Conservation (phyloP, 495 filamentous ascomycete genomes). For the Daldinia grandis region DNA sequence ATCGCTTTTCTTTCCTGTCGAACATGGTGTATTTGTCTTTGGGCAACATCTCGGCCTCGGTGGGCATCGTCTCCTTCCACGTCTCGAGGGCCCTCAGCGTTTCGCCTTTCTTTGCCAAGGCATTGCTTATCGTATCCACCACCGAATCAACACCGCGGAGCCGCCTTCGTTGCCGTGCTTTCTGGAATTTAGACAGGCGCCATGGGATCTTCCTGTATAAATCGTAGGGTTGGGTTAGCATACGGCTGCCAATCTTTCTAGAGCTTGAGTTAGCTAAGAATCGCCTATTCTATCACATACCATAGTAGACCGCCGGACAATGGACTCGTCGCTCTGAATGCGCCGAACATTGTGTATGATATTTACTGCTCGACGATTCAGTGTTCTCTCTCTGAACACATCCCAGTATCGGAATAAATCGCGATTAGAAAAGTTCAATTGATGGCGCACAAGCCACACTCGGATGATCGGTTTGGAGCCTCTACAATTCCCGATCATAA, state of each 20-base stretch:
- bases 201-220: slow-evolving; percentile 91
- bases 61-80: slow-evolving; percentile 96
- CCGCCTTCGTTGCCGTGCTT: slow-evolving; percentile 86
- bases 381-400: slow-evolving; percentile 5
- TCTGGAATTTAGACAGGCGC: slow-evolving; percentile 90
- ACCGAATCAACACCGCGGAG: slow-evolving; percentile 85
- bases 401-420: not conserved
- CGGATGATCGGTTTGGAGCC: not conserved
- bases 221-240: slow-evolving; percentile 24
- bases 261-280: not conserved
- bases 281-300: slow-evolving; percentile 55
- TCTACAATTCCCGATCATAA: not conserved
- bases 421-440: slow-evolving; percentile 33
- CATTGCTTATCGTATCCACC: slow-evolving; percentile 76
- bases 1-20: slow-evolving; percentile 92
- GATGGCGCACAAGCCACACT: slow-evolving; percentile 27
- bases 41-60: slow-evolving; percentile 93
- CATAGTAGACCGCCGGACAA: slow-evolving; percentile 85
- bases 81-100: slow-evolving; percentile 76
- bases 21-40: slow-evolving; percentile 99
- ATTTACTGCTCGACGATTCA: slow-evolving; percentile 20
- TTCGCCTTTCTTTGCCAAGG: slow-evolving; percentile 74
- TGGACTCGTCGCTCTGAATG: slow-evolving; percentile 79
- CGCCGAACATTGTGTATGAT: slow-evolving; percentile 70
- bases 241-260: not conserved